Conservation (phyloP, 805 yeast genomes). For the Nakazawaea ishiwadae region DNA sequence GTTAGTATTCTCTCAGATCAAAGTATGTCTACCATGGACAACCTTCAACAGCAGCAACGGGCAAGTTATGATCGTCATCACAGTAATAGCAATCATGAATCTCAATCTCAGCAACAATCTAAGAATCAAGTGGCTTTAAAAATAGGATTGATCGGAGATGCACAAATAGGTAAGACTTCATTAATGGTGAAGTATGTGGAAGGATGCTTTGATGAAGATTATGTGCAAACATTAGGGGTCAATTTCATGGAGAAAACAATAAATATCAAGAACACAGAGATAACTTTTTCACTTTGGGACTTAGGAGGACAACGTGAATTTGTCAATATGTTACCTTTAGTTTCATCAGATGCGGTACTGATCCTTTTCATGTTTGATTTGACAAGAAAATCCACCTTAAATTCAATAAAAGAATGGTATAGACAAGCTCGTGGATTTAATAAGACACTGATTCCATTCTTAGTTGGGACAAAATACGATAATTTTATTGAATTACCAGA, state of each 20-base stretch:
- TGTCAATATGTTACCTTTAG: constrained; percentile 91
- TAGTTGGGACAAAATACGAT: constrained; percentile 93
- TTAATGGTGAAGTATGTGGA: constrained; percentile 97
- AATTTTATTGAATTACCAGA: constrained; percentile 72
- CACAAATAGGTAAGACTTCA: constrained; percentile 94
- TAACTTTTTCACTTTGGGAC: constrained; percentile 92
- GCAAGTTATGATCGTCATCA: constrained; percentile 2
- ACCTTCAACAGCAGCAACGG: background rate
- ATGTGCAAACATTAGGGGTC: constrained; percentile 92
- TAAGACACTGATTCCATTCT: constrained; percentile 82
- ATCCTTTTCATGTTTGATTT: constrained; percentile 86
- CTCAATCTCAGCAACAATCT: background rate
- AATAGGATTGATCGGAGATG: constrained; percentile 92
- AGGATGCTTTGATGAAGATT: constrained; percentile 85
- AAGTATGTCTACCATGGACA: too few species aligned
- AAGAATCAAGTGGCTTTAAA: constrained; percentile 59
- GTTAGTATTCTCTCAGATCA: too few species aligned
- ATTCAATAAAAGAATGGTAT: constrained; percentile 93
- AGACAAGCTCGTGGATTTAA: constrained; percentile 87
- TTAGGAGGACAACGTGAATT: constrained; percentile 94
- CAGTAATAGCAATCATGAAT: constrained; percentile 5
- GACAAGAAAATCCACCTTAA: constrained; percentile 79
- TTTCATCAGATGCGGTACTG: constrained; percentile 89
- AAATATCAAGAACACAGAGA: constrained; percentile 77
- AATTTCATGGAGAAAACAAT: constrained; percentile 91